These are phyloP conservation scores for Neonothopanus nambi DNA, from an alignment of 1,284 basidiomycete species.

Conservation along the genomic window DNA sequence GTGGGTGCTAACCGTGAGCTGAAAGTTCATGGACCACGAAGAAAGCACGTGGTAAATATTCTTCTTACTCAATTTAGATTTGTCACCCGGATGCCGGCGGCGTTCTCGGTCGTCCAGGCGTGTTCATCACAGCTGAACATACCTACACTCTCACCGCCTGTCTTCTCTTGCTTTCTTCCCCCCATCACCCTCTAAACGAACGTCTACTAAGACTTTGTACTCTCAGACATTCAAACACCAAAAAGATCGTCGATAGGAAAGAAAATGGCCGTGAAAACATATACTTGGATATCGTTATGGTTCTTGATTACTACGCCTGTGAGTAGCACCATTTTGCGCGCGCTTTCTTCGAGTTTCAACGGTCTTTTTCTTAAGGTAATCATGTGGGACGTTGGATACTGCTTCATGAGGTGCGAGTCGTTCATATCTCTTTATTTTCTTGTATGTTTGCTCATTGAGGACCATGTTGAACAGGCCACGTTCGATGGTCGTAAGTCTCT, in stretches of 20 bases:
- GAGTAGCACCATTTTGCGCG: neutral
- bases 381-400: constrained; percentile 72
- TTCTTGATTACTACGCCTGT: constrained; percentile 59
- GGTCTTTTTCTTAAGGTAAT: constrained; percentile 48
- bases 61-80: no score
- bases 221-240: neutral
- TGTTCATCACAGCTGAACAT: no score
- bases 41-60: no score
- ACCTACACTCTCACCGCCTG: neutral
- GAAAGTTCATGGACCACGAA: no score
- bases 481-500: constrained; percentile 44
- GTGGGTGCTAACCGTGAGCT: no score
- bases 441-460: constrained; percentile 18
- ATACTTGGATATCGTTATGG: constrained; percentile 70
- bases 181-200: neutral
- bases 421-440: constrained; percentile 4
- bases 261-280: constrained; percentile 51
- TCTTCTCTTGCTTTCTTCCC: neutral
- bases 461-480: constrained; percentile 39
- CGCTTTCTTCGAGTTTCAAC: constrained; percentile 28
- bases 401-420: constrained; percentile 59
- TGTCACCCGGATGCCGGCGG: no score
- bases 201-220: neutral
- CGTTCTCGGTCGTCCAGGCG: no score
- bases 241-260: no score